These are phyloP conservation scores for Erythrobasidium hasegawianum DNA, from an alignment of 1,284 basidiomycete genomes.

Conservation along the genomic window DNA sequence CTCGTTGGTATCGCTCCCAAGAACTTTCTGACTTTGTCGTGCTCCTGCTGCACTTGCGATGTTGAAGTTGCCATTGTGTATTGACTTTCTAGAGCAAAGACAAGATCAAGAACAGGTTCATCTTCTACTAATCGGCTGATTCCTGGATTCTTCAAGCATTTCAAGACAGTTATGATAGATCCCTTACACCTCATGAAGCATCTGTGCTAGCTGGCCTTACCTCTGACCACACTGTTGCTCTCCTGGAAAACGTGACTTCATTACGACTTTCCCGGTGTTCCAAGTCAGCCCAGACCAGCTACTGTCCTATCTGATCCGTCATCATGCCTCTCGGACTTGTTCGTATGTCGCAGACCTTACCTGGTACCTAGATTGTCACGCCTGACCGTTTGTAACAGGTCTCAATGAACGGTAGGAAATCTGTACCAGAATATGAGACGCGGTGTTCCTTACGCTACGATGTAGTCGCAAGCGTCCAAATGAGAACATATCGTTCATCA, in stretches of 20 bases:
- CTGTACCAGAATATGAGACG: too few species aligned
- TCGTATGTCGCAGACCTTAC: slow-evolving; percentile 1
- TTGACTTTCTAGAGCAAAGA: too few species aligned
- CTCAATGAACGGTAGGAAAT: slow-evolving; percentile 28
- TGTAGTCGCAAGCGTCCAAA: slow-evolving; percentile 23
- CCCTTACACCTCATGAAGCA: too few species aligned
- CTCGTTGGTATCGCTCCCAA: slow-evolving; percentile 27
- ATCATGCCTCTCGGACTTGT: slow-evolving; percentile 32
- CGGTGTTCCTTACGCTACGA: too few species aligned
- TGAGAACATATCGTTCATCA: slow-evolving; percentile 32
- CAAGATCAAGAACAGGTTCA: too few species aligned
- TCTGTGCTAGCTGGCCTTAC: too few species aligned
- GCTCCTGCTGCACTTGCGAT: slow-evolving; percentile 5
- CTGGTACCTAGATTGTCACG: neutral
- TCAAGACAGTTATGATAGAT: too few species aligned
- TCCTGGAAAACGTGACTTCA: too few species aligned
- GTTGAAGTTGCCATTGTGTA: slow-evolving; percentile 1
- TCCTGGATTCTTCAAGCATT: too few species aligned
- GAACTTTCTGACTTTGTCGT: slow-evolving; percentile 17
- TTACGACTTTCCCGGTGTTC: too few species aligned
- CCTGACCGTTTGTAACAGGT: neutral
- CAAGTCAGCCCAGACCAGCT: neutral
- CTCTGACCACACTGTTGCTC: too few species aligned
- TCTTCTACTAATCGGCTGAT: too few species aligned
- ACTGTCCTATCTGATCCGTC: neutral